phyloP scores from a whole-genome alignment of 257 asterid species.

The Fraxinus quadrangulata region DNA sequence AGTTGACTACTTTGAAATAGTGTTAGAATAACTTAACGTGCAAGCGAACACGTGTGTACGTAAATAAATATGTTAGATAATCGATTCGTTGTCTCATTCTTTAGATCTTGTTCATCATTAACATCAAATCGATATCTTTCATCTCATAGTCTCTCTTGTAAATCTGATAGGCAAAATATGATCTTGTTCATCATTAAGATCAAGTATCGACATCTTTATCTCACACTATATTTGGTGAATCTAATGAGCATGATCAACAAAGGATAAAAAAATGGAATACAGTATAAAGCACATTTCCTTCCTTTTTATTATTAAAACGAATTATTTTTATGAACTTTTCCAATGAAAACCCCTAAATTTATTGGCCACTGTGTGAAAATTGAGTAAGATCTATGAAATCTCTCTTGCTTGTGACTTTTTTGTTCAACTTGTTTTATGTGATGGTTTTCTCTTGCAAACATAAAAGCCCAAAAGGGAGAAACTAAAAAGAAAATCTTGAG shows the following conservation, averaged over 20 bases:
- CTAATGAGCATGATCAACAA: too few species aligned
- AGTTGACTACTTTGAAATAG: background rate
- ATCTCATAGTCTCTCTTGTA: background rate
- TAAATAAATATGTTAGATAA: background rate
- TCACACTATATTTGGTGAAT: background rate
- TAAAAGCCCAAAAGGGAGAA: slow-evolving; percentile 26
- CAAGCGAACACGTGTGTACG: background rate
- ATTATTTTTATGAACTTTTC: background rate
- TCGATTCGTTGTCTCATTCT: background rate
- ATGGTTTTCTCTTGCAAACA: slow-evolving; percentile 31
- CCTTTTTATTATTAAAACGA: background rate
- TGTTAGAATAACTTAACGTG: background rate
- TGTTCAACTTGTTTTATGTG: slow-evolving; percentile 33
- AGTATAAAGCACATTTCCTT: background rate
- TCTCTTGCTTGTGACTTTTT: slow-evolving; percentile 38
- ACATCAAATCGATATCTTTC: background rate
- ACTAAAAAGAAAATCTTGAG: slow-evolving; percentile 32
- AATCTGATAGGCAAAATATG: too few species aligned
- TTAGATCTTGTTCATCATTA: background rate
- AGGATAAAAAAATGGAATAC: background rate
- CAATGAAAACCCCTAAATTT: slow-evolving; percentile 13
- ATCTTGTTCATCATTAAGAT: background rate
- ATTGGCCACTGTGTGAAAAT: slow-evolving; percentile 52
- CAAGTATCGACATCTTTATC: background rate
- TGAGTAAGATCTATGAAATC: slow-evolving; percentile 57